phyloP scores from a whole-genome alignment of 176 grass and related monocot species.

The Hsuehochloa calcarea region DNA sequence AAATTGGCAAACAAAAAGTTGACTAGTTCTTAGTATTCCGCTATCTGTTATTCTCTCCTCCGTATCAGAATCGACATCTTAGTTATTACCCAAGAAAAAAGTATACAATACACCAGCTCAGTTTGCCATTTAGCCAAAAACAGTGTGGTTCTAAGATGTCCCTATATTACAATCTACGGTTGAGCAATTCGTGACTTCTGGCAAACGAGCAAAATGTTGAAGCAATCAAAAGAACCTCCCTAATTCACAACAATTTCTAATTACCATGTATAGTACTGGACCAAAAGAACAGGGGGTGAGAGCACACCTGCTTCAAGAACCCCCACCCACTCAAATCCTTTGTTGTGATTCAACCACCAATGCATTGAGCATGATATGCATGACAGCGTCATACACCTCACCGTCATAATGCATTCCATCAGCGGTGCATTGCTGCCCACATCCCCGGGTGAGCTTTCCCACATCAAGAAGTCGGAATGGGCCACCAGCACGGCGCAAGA shows the following conservation, averaged over 20 bases:
- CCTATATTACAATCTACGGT: conserved; percentile 49
- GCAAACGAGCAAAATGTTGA: conserved; percentile 21
- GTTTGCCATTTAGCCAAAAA: conserved; percentile 35
- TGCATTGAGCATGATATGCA: conserved; percentile 92
- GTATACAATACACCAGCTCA: conserved; percentile 28
- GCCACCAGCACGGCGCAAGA: conserved; percentile 43
- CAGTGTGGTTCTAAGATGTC: conserved; percentile 39
- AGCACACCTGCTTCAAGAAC: conserved; percentile 57
- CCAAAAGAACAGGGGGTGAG: conserved; percentile 44
- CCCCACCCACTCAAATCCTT: conserved; percentile 54
- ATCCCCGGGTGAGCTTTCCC: conserved; percentile 55
- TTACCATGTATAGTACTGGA: conserved; percentile 32
- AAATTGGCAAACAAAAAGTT: background rate
- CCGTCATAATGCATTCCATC: conserved; percentile 87
- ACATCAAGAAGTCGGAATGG: conserved; percentile 68
- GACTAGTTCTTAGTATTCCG: background rate
- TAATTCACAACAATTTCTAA: conserved; percentile 52
- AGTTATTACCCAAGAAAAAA: conserved; percentile 39
- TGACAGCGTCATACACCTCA: conserved; percentile 61
- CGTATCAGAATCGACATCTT: conserved; percentile 28
- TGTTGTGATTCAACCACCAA: conserved; percentile 82
- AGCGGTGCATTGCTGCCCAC: conserved; percentile 59
- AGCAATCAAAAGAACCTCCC: conserved; percentile 45
- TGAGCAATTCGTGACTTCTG: conserved; percentile 31
- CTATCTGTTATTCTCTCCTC: conserved; percentile 7